Percentiles rank a stretch among this genome's conserved stretches.
Evolutionary conservation across 2,329 filamentous ascomycete genomes (phyloP).

Genomic region (Penicillium brevicompactum): DNA sequence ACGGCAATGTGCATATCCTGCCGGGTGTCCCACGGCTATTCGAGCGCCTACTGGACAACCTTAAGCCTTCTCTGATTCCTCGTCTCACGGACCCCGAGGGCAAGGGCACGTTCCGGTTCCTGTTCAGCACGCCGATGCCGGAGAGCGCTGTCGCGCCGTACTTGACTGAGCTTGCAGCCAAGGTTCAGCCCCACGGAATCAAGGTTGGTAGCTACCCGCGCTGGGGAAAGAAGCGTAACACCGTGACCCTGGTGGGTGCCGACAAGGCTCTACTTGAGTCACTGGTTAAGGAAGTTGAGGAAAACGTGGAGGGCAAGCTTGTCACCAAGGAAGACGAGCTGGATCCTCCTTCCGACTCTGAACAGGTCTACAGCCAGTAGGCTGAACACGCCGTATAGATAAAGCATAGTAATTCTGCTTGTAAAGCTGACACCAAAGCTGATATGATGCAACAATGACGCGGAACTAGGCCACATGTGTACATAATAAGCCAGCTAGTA

Average conservation of each 20-base stretch:
- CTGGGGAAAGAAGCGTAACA: slow-evolving; percentile 86
- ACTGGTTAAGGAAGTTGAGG: slow-evolving; percentile 74
- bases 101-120: slow-evolving; percentile 74
- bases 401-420: neutral
- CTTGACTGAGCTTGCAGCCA: slow-evolving; percentile 74
- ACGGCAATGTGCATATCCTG: slow-evolving; percentile 90
- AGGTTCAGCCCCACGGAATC: slow-evolving; percentile 73
- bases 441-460: no score
- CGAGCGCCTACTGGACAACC: slow-evolving; percentile 72
- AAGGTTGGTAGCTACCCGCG: slow-evolving; percentile 96
- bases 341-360: slow-evolving; percentile 49
- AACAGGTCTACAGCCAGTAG: slow-evolving; percentile 28
- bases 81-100: slow-evolving; percentile 77
- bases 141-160: slow-evolving; percentile 86
- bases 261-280: slow-evolving; percentile 78
- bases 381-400: neutral
- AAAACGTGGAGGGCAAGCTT: slow-evolving; percentile 71
- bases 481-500: no score
- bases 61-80: slow-evolving; percentile 72
- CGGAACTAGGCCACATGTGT: no score
- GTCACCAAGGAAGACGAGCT: slow-evolving; percentile 73
- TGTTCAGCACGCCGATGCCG: slow-evolving; percentile 83
- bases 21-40: slow-evolving; percentile 88
- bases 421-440: neutral
- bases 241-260: slow-evolving; percentile 80